Base-by-base conservation (phyloP, 106 monocot species). In the Agapanthus africanus region DNA sequence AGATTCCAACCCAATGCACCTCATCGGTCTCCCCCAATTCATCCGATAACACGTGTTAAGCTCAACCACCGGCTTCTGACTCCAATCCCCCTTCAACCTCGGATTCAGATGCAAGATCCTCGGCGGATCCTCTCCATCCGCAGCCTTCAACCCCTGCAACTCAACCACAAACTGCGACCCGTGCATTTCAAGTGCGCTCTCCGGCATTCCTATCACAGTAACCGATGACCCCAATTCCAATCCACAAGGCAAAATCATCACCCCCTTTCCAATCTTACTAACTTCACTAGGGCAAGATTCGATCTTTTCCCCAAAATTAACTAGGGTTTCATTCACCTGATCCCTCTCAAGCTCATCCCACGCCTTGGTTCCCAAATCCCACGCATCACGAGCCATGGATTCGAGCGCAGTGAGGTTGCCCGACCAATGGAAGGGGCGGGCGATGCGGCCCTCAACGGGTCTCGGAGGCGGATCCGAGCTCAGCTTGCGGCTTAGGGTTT, bases 101-200 rank as follows among this genome's bases (percentile, higher is more conserved):
- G 94, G 94, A 63, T 94, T 94, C 4, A 94, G 63, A 71, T 94
- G 94, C 54, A 94, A 42, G 21, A 94, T 87, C 78, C 74, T 84
- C 0, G 94, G 90, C 28, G 94, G 84, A 13, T 66, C 66, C 69
- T 94, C 94, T 3, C 87, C 90, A 7, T 90, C 90, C 19, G 83
- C 91, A 0, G 83, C 79, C 81, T 90, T 89, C 22, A 99, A 69
- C 15, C 97, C 97, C 69, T 81, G 86, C 69, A 99, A 65, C 72
- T 99, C 97, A 49, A 99, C 80, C 51, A 83, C 68, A 73, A 99
- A 99, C 73, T 99, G 97, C 23, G 97, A 78, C 65, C 87, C 87
- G 76, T 77, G 76, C 33, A 88, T 84, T 60, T 42, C 19, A 40
- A 81, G 84, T 21, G 76, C 91, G 7, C 38, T 2, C 1, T 78